Base-by-base conservation (phyloP, 805 yeast species). In the Wickerhamiella slavikovae region DNA sequence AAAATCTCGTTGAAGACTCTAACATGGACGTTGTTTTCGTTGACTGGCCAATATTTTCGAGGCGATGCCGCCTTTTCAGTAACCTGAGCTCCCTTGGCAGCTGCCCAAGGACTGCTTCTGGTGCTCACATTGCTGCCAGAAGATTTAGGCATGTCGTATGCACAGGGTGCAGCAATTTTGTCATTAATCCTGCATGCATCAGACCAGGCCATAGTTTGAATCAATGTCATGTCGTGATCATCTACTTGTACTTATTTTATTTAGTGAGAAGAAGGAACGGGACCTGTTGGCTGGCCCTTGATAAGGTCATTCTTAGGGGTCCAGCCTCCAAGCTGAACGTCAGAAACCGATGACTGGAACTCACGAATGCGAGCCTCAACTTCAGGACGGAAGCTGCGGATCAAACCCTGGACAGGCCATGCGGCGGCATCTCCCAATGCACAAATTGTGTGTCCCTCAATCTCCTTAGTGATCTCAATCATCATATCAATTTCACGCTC, bases 391-490 rank as follows among this genome's bases (percentile, higher is more conserved):
- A 79, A 78, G 39, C 76, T 72, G 52, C 74, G 72, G 43, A 79
- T 75, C 40, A 78, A 65, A 34, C 93, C 93, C 57, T 79, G 92
- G 38, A 79, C 66, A 26, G 93, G 93, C 93, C 93, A 78, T 18
- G 89, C 82, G 34, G 91, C 80, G 20, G 93, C 93, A 48, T 78
- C 93, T 35, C 93, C 93, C 47, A 78, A 62, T 19, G 91, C 93
- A 59, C 93, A 78, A 46, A 78, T 78, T 30, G 92, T 77, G 56
- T 79, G 93, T 29, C 91, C 92, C 56, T 79, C 92, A 42, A 78
- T 69, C 52, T 77, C 80, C 58, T 77, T 75, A 36, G 83, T 71
- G 44, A 79, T 68, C 57, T 79, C 93, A 44, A 66, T 63, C 35
- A 80, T 69, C 77, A 68, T 69, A 48, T 79, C 93, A 44, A 79